Conservation (phyloP, 164 flowering plant genomes). For the Nymphaea thermarum region DNA sequence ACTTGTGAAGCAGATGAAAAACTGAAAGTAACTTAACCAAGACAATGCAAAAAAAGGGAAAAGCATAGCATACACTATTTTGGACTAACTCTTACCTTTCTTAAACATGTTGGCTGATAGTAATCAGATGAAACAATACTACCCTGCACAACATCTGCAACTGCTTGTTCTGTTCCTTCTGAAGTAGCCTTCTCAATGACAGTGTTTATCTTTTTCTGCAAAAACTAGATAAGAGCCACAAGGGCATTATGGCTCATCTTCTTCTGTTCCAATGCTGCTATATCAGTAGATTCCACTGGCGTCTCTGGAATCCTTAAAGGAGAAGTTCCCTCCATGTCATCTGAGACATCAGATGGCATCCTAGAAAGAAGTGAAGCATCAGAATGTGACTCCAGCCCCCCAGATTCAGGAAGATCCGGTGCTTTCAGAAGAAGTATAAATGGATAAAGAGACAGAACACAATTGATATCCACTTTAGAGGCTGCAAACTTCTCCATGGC, state of each 20-base stretch:
- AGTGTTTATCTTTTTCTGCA: constrained; percentile 72
- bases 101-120: constrained; percentile 37
- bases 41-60: neutral
- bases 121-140: constrained; percentile 36
- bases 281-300: constrained; percentile 45
- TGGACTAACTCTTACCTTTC: constrained; percentile 36
- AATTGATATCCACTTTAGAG: constrained; percentile 87
- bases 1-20: neutral
- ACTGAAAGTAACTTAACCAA: neutral
- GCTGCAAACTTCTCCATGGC: constrained; percentile 96
- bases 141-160: constrained; percentile 71
- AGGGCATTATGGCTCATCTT: constrained; percentile 87
- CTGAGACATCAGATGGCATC: constrained; percentile 77
- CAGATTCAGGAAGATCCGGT: constrained; percentile 43
- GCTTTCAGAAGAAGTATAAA: constrained; percentile 74
- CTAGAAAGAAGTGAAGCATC: constrained; percentile 71
- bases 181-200: constrained; percentile 82
- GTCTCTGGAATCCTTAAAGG: constrained; percentile 14
- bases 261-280: constrained; percentile 52
- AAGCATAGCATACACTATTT: neutral
- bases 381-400: constrained; percentile 34
- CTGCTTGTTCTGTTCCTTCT: constrained; percentile 90
- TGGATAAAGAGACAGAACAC: constrained; percentile 82
- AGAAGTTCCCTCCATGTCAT: constrained; percentile 67
- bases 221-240: constrained; percentile 84